Conservation (phyloP, 169 alveolate genomes). For the Amoebophrya sp. region DNA sequence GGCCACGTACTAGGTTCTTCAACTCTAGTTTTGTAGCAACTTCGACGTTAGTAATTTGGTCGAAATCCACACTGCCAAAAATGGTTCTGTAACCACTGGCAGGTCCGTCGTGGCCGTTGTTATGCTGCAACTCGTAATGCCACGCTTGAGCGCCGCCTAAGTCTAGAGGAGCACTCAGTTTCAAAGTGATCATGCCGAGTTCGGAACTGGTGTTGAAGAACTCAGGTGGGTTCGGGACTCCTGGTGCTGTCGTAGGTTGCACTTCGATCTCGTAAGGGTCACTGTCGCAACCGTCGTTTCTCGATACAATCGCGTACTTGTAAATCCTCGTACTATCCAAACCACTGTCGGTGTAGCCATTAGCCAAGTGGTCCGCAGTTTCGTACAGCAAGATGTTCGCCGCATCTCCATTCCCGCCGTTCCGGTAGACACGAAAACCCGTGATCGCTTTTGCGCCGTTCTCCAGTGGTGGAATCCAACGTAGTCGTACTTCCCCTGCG, state of each 20-base stretch:
- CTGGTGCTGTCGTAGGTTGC: not conserved
- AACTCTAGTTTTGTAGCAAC: not conserved
- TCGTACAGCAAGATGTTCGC: not conserved
- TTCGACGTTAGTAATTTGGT: not conserved
- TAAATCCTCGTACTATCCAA: not conserved
- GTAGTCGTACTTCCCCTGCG: not conserved
- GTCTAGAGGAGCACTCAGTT: not conserved
- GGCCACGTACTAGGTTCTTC: conserved; percentile 5
- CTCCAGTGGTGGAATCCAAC: not conserved
- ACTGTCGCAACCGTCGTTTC: not conserved
- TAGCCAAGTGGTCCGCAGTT: not conserved
- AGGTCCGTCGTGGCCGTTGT: not conserved
- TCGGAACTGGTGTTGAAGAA: not conserved
- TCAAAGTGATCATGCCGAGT: conserved; percentile 5
- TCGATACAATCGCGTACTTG: not conserved
- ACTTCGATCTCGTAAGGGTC: not conserved
- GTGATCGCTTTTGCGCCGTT: not conserved
- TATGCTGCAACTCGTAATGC: not conserved
- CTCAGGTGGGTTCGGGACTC: not conserved
- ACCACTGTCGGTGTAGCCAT: not conserved
- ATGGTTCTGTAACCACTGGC: not conserved
- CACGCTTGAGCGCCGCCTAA: not conserved
- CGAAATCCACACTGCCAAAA: not conserved
- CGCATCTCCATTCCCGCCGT: not conserved
- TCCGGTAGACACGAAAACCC: not conserved